phyloP scores from a whole-genome alignment of 768 basidiomycete genomes.

The Calocybe cyanea region DNA sequence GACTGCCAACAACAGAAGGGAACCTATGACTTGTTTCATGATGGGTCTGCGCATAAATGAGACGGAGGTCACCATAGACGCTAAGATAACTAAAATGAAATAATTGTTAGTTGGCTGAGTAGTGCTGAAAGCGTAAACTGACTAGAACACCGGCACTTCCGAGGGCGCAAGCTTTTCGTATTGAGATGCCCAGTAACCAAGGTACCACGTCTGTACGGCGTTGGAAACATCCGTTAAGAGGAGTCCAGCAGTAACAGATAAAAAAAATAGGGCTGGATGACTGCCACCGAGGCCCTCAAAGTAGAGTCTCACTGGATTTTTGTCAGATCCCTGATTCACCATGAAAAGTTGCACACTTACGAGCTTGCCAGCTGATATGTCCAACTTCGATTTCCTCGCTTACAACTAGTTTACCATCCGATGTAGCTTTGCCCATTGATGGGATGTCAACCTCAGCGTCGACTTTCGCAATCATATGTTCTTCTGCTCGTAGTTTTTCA shows the following conservation, averaged over 20 bases:
- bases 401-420: constrained; percentile 59
- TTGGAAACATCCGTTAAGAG: constrained; percentile 21
- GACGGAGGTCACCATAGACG: constrained; percentile 28
- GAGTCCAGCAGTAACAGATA: constrained; percentile 20
- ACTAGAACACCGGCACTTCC: constrained; percentile 31
- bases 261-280: constrained; percentile 30
- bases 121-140: constrained; percentile 19
- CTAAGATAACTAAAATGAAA: constrained; percentile 41
- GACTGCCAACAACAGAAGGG: constrained; percentile 29
- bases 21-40: constrained; percentile 9
- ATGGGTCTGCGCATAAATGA: background rate
- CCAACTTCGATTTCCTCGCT: constrained; percentile 63
- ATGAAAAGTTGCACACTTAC: constrained; percentile 21
- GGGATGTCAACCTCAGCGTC: constrained; percentile 22
- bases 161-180: constrained; percentile 30
- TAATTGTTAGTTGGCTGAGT: background rate
- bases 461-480: constrained; percentile 23
- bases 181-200: constrained; percentile 44
- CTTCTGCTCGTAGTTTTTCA: constrained; percentile 23
- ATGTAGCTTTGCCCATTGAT: constrained; percentile 20
- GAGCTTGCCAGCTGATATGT: constrained; percentile 49
- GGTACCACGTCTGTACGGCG: constrained; percentile 36
- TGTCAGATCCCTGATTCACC: constrained; percentile 5
- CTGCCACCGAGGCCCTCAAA: constrained; percentile 34
- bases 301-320: constrained; percentile 34